Evolutionary conservation across 169 alveolate species (phyloP).

Genomic region (Toxoplasma gondii): DNA sequence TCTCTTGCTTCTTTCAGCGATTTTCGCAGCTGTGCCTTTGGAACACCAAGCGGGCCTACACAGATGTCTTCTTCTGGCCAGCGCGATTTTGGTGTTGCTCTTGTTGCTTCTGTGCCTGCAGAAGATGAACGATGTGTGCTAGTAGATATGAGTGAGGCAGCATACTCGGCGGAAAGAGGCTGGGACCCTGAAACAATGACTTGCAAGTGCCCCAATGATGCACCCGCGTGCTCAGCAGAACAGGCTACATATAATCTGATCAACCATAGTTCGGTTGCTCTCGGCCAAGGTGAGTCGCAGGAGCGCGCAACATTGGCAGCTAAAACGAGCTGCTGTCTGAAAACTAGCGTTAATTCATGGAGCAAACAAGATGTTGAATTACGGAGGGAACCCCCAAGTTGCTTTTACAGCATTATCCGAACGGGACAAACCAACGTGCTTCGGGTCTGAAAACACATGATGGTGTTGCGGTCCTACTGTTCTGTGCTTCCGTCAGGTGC

Average conservation of each 20-base stretch:
- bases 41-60: no score
- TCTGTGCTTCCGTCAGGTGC: background rate
- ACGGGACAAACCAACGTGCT: no score
- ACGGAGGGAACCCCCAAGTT: no score
- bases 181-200: background rate
- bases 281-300: no score
- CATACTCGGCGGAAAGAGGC: background rate
- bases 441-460: no score
- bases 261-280: background rate
- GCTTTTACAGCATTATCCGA: no score
- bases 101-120: background rate
- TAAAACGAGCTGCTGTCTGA: no score
- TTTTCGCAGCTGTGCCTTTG: background rate
- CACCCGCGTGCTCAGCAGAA: background rate
- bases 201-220: conserved; percentile 1
- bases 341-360: no score
- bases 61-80: no score
- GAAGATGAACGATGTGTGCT: background rate
- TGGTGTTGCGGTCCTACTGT: background rate
- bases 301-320: no score
- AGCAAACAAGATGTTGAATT: no score
- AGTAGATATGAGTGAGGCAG: background rate
- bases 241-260: background rate
- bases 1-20: background rate
- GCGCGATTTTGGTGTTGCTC: no score